These are phyloP conservation scores for Penicillium sp. DNA, from an alignment of 2,329 filamentous ascomycete species.

Conservation along the genomic window DNA sequence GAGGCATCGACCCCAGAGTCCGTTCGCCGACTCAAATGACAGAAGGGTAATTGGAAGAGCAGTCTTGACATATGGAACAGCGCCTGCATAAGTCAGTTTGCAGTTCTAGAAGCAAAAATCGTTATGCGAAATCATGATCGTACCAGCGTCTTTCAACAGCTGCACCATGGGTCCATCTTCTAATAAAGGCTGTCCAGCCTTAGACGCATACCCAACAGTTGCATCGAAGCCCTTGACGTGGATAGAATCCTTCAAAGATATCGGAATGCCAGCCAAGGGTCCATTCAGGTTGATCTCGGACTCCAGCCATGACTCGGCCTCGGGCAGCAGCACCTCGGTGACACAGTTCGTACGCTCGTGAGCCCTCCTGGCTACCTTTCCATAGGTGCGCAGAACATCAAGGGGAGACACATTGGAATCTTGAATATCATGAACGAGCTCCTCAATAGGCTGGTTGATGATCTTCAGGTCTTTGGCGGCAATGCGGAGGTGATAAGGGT, in stretches of 20 bases:
- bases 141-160: conserved; percentile 76
- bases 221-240: conserved; percentile 80
- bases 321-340: conserved; percentile 79
- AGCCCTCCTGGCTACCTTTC: conserved; percentile 78
- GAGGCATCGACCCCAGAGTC: conserved; percentile 76
- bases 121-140: not conserved
- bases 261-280: conserved; percentile 80
- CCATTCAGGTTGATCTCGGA: conserved; percentile 69
- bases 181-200: conserved; percentile 64
- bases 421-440: conserved; percentile 76
- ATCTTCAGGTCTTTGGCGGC: conserved; percentile 64
- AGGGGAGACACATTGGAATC: conserved; percentile 63
- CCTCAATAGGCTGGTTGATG: conserved; percentile 70
- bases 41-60: conserved; percentile 83
- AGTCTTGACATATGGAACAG: conserved; percentile 90
- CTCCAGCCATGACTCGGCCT: conserved; percentile 70
- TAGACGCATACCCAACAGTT: conserved; percentile 74
- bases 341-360: conserved; percentile 86
- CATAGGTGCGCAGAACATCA: conserved; percentile 79
- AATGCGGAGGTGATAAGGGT: conserved; percentile 65
- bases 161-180: conserved; percentile 71
- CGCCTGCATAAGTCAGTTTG: conserved; percentile 50
- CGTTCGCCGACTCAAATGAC: conserved; percentile 77
- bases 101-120: not conserved
- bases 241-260: conserved; percentile 77